These are phyloP conservation scores for Streptanthus diversifolius DNA, from an alignment of 345 rosid species.

Conservation along the genomic window DNA sequence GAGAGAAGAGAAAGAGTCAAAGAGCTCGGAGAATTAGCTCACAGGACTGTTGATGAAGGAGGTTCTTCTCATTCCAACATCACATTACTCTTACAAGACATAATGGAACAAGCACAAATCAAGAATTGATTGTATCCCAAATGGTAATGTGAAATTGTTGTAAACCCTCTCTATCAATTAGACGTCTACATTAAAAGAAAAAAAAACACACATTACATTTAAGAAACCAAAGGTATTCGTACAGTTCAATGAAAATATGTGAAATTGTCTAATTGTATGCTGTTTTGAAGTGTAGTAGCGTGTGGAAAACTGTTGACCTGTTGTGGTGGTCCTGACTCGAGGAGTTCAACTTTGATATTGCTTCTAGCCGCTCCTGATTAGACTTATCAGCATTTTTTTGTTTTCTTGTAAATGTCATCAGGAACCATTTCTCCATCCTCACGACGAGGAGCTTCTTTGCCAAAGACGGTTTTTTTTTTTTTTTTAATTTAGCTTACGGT, in stretches of 20 bases:
- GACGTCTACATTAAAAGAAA: too few relatives aligned
- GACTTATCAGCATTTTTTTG: neutral
- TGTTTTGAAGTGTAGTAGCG: neutral
- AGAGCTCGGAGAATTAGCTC: slow-evolving; percentile 39
- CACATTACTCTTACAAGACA: slow-evolving; percentile 28
- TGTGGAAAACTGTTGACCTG: neutral
- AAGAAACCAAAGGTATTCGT: neutral
- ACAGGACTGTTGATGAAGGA: slow-evolving; percentile 38
- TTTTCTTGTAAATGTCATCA: neutral
- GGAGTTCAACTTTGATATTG: neutral
- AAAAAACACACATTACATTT: neutral
- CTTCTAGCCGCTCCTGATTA: neutral
- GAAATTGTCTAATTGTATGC: neutral
- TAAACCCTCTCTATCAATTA: neutral
- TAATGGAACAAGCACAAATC: slow-evolving; percentile 18
- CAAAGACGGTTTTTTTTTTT: neutral
- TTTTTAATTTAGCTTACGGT: too few relatives aligned
- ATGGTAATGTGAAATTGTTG: neutral
- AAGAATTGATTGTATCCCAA: neutral
- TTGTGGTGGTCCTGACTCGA: neutral
- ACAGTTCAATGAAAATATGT: neutral
- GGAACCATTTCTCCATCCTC: neutral
- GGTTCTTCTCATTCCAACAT: slow-evolving; percentile 55
- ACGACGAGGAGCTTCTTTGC: neutral
- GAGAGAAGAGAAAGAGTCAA: slow-evolving; percentile 38